A percentile compares a stretch with the other conserved stretches of the same genome.
These are phyloP conservation scores for Jacaranda copaia DNA, from an alignment of 257 asterid species.

Conservation along the genomic window DNA sequence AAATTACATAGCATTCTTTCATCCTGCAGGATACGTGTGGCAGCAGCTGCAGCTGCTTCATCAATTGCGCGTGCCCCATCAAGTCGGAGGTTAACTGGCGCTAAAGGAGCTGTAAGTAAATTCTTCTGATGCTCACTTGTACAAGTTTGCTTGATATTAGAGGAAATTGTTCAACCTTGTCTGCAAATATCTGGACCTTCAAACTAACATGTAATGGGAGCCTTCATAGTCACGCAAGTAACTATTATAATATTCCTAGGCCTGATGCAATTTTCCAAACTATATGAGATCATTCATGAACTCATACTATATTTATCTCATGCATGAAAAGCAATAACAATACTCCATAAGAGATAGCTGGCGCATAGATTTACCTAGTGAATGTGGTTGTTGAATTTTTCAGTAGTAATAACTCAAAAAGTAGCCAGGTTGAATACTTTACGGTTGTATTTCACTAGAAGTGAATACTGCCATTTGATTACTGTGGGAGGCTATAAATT, in stretches of 20 bases:
- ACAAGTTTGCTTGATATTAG: neutral
- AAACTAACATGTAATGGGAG: neutral
- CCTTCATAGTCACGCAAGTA: constrained; percentile 20
- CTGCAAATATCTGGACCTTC: constrained; percentile 5
- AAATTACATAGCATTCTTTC: constrained; percentile 22
- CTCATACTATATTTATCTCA: no score
- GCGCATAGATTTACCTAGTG: no score
- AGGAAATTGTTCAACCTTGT: constrained; percentile 6
- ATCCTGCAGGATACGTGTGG: constrained; percentile 83
- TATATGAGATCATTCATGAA: no score
- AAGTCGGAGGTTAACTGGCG: constrained; percentile 61
- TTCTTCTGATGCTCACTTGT: neutral
- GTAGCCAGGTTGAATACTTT: no score
- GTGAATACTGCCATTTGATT: no score
- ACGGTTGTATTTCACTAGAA: no score
- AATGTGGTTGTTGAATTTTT: no score
- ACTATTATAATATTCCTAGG: neutral
- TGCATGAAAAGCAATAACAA: no score
- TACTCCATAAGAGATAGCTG: no score
- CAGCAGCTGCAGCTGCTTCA: constrained; percentile 95
- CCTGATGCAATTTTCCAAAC: no score
- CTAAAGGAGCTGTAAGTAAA: constrained; percentile 73
- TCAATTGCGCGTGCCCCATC: constrained; percentile 88
- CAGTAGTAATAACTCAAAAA: no score
- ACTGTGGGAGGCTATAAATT: no score